Base-by-base conservation (phyloP, 2,329 filamentous ascomycete genomes). In the Ceratocystis smalleyi region DNA sequence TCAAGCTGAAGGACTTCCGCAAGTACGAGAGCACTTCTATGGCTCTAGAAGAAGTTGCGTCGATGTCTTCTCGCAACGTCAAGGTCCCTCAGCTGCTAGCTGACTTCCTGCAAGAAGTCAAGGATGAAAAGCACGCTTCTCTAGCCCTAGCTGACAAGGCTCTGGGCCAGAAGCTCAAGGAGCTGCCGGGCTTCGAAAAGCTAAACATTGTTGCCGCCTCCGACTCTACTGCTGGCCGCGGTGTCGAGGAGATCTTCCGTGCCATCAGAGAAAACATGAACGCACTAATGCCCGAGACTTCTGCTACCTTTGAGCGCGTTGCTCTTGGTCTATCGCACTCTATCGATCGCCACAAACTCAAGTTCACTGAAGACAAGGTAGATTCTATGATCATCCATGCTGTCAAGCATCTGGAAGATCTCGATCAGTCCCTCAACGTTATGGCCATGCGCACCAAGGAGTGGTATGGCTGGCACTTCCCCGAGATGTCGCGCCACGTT, bases 391-490 rank as follows among this genome's bases (percentile, higher is more conserved):
- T 99, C 73, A 91, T 99, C 66, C 94, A 99, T 78, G 91, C 91
- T 65, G 94, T 99, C 73, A 87, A 88, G 68, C 83, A 96, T 62
- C 81, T 99, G 59, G 94, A 99, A 73, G 94, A 99, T 69, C 79
- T 99, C 67, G 94, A 99, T 79, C 99, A 99, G 81, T 94, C 99
- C 77, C 81, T 99, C 68, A 99, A 99, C 80, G 94, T 89, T 70
- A 97, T 96, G 73, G 92, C 94, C 69, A 99, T 99, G 94, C 83
- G 94, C 75, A 91, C 96, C 68, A 97, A 97, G 84, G 94, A 99
- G 77, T 99, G 94, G 94, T 99, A 99, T 74, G 94, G 94, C 72
- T 99, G 94, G 94, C 94, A 97, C 77, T 99, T 97, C 80, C 94
- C 94, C 49, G 94, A 99, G 79, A 85, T 99, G 82, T 91, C 89